Base-by-base conservation (phyloP, 2,329 filamentous ascomycete species). In the Pyrenochaeta sp. region DNA sequence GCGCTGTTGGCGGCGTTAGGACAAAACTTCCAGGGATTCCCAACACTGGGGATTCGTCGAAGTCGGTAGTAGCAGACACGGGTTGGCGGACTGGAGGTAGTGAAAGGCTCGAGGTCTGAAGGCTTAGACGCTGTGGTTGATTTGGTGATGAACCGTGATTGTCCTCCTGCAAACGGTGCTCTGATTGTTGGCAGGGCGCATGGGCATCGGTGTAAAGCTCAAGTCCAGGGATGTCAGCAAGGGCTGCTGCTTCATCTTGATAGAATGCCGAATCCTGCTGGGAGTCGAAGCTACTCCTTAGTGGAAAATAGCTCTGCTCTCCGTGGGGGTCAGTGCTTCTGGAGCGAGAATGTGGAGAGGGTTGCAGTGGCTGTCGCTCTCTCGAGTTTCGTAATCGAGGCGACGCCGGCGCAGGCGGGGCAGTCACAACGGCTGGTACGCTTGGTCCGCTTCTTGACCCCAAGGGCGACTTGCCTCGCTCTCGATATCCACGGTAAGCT, bases 21-120 rank as follows among this genome's bases (percentile, higher is more conserved):
- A 47, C 84, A 82, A 68, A 89, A 87, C 64, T 83, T 9, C 87
- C 87, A 4, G 88, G 87, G 54, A 90, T 82, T 5, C 86, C 88
- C 14, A 91, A 75, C 2, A 86, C 85, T 7, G 88, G 88, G 23
- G 88, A 90, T 64, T 90, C 87, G 49, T 81, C 78, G 42, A 81
- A 78, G 40, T 78, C 75, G 2, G 78, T 80, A 12, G 68, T 64
- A 15, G 72, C 73, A 21, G 76, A 78, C 43, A 61, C 40, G 3
- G 71, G 62, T 29, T 70, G 71, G 15, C 61, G 62, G 18, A 69
- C 60, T n/a, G 69, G 60, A 15, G 73, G 69, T 15, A 61, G 21
- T n/a, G 70, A 33, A 14, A 73, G 36, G 31, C 51, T 61, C 10
- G 63, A 62, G 5, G 70, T 75, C 23, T 69, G 60, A 39, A 74